Percentiles rank a stretch among this genome's conserved stretches.
phyloP scores from a whole-genome alignment of 83 land plant genomes.

The Diphasiastrum complanatum region DNA sequence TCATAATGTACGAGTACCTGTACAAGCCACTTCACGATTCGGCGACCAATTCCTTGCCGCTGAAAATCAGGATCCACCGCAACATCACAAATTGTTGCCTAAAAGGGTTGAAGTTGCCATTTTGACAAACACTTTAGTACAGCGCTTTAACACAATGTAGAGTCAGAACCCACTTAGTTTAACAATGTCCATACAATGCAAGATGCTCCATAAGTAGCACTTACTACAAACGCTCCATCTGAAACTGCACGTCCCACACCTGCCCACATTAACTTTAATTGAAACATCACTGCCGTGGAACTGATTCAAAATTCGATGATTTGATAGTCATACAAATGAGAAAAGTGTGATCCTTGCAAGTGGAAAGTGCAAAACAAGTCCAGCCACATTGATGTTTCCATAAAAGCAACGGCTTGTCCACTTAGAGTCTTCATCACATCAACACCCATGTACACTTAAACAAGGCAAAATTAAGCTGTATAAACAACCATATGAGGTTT shows the following conservation, averaged over 20 bases:
- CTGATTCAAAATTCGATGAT: no score
- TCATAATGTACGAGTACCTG: constrained; percentile 20
- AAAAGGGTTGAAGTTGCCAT: background rate
- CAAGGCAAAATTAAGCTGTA: no score
- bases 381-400: no score
- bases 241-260: constrained; percentile 43
- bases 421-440: no score
- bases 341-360: no score
- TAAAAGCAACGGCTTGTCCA: no score
- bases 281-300: no score
- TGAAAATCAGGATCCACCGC: constrained; percentile 43
- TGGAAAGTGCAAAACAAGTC: no score
- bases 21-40: constrained; percentile 34
- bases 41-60: constrained; percentile 37
- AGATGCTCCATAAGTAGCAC: background rate
- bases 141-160: background rate
- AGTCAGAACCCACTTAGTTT: background rate
- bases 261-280: no score
- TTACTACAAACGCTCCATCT: constrained; percentile 46
- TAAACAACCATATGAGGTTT: no score
- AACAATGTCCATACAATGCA: background rate
- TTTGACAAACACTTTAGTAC: background rate
- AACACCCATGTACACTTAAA: no score
- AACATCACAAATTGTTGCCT: constrained; percentile 45
- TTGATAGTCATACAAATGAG: no score